Evolutionary conservation across 768 basidiomycete species (phyloP).

Genomic region (Boletus pseudopeckii): DNA sequence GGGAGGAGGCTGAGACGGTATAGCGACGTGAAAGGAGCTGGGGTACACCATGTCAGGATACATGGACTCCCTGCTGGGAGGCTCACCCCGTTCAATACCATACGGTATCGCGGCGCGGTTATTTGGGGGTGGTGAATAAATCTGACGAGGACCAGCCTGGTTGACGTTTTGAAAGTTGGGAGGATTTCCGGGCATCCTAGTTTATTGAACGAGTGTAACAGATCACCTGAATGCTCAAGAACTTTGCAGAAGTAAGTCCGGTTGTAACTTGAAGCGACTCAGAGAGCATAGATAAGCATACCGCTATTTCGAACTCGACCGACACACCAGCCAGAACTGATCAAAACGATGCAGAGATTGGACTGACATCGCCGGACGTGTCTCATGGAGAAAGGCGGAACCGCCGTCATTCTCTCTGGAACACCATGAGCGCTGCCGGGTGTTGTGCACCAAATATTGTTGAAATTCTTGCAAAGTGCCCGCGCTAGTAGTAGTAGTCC

Average conservation of each 20-base stretch:
- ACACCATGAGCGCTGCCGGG: neutral
- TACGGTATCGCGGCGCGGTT: neutral
- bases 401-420: constrained; percentile 3
- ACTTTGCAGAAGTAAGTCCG: neutral
- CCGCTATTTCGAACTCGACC: constrained; percentile 19
- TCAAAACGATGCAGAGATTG: neutral
- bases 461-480: too few relatives aligned
- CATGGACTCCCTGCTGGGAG: neutral
- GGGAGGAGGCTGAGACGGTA: constrained; percentile 3
- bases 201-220: constrained; percentile 7
- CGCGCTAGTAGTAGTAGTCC: too few relatives aligned
- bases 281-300: constrained; percentile 8
- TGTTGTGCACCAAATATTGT: neutral
- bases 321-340: constrained; percentile 1
- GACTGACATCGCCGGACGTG: neutral
- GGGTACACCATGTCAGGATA: constrained; percentile 8
- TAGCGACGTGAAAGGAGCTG: constrained; percentile 8
- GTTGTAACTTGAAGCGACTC: neutral
- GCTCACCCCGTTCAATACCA: neutral
- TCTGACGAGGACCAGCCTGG: constrained; percentile 24
- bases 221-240: constrained; percentile 18
- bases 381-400: constrained; percentile 3
- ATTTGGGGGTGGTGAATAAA: neutral
- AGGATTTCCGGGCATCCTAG: constrained; percentile 20
- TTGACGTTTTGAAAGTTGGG: neutral